Conservation (phyloP, 2,329 filamentous ascomycete genomes). For the Cyphellophora attinorum region DNA sequence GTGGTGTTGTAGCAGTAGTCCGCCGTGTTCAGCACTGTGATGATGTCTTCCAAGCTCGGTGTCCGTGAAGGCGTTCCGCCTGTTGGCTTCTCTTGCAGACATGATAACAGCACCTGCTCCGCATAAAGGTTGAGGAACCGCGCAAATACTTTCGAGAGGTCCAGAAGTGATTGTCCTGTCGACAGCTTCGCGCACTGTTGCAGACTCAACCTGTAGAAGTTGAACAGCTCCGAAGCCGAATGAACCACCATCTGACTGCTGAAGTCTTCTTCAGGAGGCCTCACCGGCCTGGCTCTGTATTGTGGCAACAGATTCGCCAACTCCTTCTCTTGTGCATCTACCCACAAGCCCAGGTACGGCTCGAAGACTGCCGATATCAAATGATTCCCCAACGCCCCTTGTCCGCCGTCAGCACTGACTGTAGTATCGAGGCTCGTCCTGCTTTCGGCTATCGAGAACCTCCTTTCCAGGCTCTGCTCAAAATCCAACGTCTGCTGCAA, state of each 20-base stretch:
- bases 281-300: constrained; percentile 73
- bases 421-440: constrained; percentile 83
- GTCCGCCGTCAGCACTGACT: constrained; percentile 64
- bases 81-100: constrained; percentile 51
- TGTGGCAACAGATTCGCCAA: constrained; percentile 74
- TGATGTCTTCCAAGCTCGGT: constrained; percentile 59
- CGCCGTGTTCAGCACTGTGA: constrained; percentile 87
- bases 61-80: constrained; percentile 42
- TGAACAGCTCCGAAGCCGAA: constrained; percentile 93
- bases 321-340: constrained; percentile 88
- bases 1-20: constrained; percentile 96
- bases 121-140: constrained; percentile 95
- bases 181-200: constrained; percentile 95
- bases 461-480: constrained; percentile 79
- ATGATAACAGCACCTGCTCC: constrained; percentile 76
- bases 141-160: constrained; percentile 74
- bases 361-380: constrained; percentile 95
- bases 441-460: constrained; percentile 59
- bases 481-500: constrained; percentile 95
- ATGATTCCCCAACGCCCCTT: constrained; percentile 73
- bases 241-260: constrained; percentile 78
- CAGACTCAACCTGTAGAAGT: constrained; percentile 87
- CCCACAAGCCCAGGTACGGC: constrained; percentile 93
- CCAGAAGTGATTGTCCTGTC: constrained; percentile 75
- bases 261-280: constrained; percentile 83